These are phyloP conservation scores for Favolaschia claudopus DNA, from an alignment of 768 basidiomycete genomes.

Conservation along the genomic window DNA sequence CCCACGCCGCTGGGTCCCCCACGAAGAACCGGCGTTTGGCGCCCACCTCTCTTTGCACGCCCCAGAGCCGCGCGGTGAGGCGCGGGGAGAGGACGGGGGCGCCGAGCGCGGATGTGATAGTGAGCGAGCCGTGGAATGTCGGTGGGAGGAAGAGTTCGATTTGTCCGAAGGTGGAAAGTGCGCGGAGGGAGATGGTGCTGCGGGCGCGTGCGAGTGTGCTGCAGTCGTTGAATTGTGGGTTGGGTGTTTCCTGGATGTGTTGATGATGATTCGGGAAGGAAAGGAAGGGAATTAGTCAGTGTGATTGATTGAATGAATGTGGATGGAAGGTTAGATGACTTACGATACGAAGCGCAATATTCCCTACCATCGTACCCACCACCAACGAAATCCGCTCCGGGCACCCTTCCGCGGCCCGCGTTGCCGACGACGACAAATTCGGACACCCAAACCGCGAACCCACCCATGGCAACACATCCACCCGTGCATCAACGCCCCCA, in stretches of 20 bases:
- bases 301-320: not conserved
- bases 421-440: not conserved
- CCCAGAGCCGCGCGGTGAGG: not conserved
- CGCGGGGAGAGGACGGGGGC: not conserved
- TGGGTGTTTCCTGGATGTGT: too few relatives aligned
- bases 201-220: not conserved
- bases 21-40: not conserved
- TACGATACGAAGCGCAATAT: not conserved
- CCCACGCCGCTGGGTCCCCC: not conserved
- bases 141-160: not conserved
- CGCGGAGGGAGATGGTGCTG: not conserved
- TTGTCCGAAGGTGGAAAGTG: not conserved
- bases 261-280: too few relatives aligned
- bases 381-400: not conserved
- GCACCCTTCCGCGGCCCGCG: too few relatives aligned
- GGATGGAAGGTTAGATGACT: not conserved
- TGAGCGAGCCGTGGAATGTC: not conserved
- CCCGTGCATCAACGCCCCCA: not conserved
- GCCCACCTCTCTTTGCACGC: not conserved
- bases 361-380: not conserved
- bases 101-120: not conserved
- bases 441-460: not conserved
- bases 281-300: too few relatives aligned
- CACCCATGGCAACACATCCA: not conserved
- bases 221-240: not conserved